These are phyloP conservation scores for Cadophora gregata DNA, from an alignment of 2,329 filamentous ascomycete genomes.

Conservation along the genomic window DNA sequence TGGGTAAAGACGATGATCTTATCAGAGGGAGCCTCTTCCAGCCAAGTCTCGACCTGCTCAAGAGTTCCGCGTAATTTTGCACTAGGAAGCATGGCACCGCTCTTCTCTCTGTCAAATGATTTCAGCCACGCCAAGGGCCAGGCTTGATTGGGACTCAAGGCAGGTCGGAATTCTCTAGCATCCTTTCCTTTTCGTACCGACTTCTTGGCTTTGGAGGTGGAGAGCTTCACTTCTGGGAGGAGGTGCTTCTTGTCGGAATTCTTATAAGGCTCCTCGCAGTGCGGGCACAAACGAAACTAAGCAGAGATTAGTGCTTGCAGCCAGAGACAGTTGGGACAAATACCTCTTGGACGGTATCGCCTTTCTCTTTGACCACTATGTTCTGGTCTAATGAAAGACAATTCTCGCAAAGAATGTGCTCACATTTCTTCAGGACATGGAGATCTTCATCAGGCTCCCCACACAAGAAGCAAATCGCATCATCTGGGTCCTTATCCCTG, in stretches of 20 bases:
- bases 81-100: slow-evolving; percentile 40
- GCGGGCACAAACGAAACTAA: neutral
- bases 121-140: slow-evolving; percentile 17
- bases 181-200: slow-evolving; percentile 2
- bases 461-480: neutral
- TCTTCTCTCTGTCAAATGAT: slow-evolving; percentile 13
- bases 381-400: neutral
- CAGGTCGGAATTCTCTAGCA: neutral
- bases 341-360: neutral
- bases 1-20: slow-evolving; percentile 67
- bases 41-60: slow-evolving; percentile 45
- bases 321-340: neutral
- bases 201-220: neutral
- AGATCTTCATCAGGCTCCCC: neutral
- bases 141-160: neutral
- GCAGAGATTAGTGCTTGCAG: neutral
- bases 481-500: neutral
- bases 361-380: neutral
- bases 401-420: neutral
- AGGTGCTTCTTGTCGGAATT: neutral
- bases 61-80: slow-evolving; percentile 45
- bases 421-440: neutral
- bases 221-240: neutral
- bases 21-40: slow-evolving; percentile 47
- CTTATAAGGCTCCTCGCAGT: neutral